A percentile compares a stretch with the other conserved stretches of the same genome.
Evolutionary conservation across 805 yeast species (phyloP).

Genomic region (Kluyveromyces dobzhanskii): DNA sequence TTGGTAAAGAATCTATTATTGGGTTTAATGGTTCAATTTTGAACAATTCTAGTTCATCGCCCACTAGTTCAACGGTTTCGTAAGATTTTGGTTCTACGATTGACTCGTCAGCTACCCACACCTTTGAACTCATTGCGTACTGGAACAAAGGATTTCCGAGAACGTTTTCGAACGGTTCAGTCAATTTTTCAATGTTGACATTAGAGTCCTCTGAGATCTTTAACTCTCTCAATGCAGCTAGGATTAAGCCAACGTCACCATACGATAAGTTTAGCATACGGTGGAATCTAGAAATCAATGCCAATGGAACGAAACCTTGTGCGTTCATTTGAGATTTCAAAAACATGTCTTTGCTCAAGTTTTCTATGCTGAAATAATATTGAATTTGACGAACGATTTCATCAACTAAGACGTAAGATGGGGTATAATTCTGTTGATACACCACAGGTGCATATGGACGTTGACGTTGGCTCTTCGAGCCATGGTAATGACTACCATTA

Average conservation of each 20-base stretch:
- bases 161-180: slow-evolving; percentile 3
- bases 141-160: slow-evolving; percentile 3
- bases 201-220: slow-evolving; percentile 1
- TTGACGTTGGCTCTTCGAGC: slow-evolving; percentile 10
- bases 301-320: slow-evolving; percentile 27
- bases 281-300: slow-evolving; percentile 21
- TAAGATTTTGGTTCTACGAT: background rate
- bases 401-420: slow-evolving; percentile 21
- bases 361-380: slow-evolving; percentile 85
- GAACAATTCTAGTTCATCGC: slow-evolving; percentile 4
- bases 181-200: slow-evolving; percentile 1
- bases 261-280: slow-evolving; percentile 44
- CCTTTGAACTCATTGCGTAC: slow-evolving; percentile 3
- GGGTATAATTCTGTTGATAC: slow-evolving; percentile 8
- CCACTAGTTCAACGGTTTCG: background rate
- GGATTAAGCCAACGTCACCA: slow-evolving; percentile 20
- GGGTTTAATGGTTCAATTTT: slow-evolving; percentile 5
- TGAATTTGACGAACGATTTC: slow-evolving; percentile 54
- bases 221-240: slow-evolving; percentile 27
- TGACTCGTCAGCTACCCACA: slow-evolving; percentile 1
- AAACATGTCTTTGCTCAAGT: slow-evolving; percentile 75
- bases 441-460: slow-evolving; percentile 3
- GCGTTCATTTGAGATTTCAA: slow-evolving; percentile 61
- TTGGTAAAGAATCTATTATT: background rate
- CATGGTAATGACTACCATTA: slow-evolving; percentile 15